Conservation (phyloP, 2,329 filamentous ascomycete species). For the Cladorrhinum sp. region DNA sequence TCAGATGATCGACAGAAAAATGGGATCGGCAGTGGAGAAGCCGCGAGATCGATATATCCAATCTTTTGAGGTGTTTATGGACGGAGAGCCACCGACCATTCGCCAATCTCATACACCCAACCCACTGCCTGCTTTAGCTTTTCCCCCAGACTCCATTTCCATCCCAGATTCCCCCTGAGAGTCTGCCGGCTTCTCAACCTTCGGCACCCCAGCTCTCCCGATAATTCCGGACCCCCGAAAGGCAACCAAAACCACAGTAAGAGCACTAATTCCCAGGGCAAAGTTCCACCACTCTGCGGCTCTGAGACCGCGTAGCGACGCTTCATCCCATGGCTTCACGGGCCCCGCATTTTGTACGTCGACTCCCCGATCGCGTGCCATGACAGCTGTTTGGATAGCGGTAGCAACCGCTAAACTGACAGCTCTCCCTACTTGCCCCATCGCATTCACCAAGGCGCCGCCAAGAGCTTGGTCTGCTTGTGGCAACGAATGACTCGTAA, state of each 20-base stretch:
- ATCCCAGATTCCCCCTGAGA: neutral
- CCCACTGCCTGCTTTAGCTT: neutral
- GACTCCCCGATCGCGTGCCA: constrained; percentile 47
- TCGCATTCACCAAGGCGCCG: constrained; percentile 65
- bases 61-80: too few relatives aligned
- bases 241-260: constrained; percentile 43
- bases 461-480: constrained; percentile 64
- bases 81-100: neutral
- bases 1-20: too few relatives aligned
- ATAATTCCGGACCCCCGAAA: constrained; percentile 54
- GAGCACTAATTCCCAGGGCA: constrained; percentile 42
- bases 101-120: neutral
- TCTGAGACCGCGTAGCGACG: constrained; percentile 47
- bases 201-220: constrained; percentile 37
- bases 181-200: constrained; percentile 2
- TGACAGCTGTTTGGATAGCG: constrained; percentile 61
- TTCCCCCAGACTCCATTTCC: neutral
- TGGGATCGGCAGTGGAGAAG: too few relatives aligned
- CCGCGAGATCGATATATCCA: too few relatives aligned
- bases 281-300: constrained; percentile 54
- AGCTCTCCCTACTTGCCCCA: constrained; percentile 62
- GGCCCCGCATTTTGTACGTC: constrained; percentile 43
- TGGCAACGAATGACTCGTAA: constrained; percentile 61
- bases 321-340: constrained; percentile 41
- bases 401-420: constrained; percentile 65